Evolutionary conservation across 352 stramenopile genomes (phyloP), one percentile per base, ranked within the genome.

Genomic region (Thraustochytrium striatum): DNA sequence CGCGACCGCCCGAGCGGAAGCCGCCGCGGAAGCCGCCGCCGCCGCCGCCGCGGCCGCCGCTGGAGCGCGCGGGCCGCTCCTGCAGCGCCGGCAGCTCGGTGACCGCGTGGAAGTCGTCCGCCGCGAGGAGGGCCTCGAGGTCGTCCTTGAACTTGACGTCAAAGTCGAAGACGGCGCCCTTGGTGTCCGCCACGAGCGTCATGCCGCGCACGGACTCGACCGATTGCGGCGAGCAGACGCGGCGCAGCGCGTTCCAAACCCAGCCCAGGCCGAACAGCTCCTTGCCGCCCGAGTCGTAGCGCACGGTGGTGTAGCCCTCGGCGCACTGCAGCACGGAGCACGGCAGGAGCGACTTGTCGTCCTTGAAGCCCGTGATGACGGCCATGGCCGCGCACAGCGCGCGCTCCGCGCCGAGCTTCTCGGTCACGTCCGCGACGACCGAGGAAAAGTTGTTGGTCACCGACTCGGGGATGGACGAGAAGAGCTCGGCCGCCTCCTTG

Each of bases 151-250:
- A 88, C 19, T 87, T 83, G 19, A 88, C 83, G 0, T 90, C 89
- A 38, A 97, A 82, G 70, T 97, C 93, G 78, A 97, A 97, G 78
- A 94, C 92, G 30, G 91, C 92, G 30, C 88, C 89, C 87, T 91
- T 90, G 19, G 85, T 84, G 83, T 97, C 92, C 39, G 89, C 90
- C 11, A 88, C 92, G 36, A 97, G 82, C 62, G 90, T 92, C 85
- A 97, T 86, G 83, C 94, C 91, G 83, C 93, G 93, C 53, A 97
- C 89, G 57, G 91, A 85, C 19, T 89, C 88, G 21, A 89, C 85
- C 30, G 89, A 83, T 44, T 91, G 86, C 65, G 92, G 85, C 19
- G 85, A 82, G 59, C 97, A 88, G 62, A 93, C 88, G 55, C 91
- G 89, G 82, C 94, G 90, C 41, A 97, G 70, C 25, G 90, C 91